phyloP scores from a whole-genome alignment of 768 basidiomycete species.

The Tulasnella sp. region DNA sequence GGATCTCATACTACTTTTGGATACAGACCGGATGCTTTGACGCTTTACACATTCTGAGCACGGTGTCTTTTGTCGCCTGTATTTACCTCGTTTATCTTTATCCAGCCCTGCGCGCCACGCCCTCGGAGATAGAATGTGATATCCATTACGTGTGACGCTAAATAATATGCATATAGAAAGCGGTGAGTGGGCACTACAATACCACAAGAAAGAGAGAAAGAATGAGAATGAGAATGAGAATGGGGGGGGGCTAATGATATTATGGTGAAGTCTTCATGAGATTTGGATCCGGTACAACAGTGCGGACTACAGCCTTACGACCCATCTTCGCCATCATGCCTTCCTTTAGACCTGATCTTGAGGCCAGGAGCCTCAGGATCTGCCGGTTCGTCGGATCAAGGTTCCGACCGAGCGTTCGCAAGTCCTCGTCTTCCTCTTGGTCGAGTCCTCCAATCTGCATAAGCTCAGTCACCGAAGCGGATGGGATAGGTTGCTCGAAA shows the following conservation, averaged over 20 bases:
- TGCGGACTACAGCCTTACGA: not conserved
- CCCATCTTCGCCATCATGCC: not conserved
- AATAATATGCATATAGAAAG: too few species aligned
- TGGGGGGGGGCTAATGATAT: not conserved
- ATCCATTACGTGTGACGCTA: not conserved
- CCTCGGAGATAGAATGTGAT: not conserved
- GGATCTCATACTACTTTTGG: not conserved
- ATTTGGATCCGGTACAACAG: not conserved
- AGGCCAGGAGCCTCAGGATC: conserved; percentile 2
- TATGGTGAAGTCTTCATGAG: not conserved
- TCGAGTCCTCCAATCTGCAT: not conserved
- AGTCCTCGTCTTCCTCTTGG: not conserved
- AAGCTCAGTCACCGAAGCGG: conserved; percentile 9
- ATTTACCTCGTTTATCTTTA: too few species aligned
- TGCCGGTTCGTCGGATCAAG: conserved; percentile 11
- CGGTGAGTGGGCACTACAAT: too few species aligned
- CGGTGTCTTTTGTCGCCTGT: too few species aligned
- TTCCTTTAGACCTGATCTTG: conserved; percentile 13
- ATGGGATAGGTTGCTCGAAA: conserved; percentile 16
- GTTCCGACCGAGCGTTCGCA: not conserved
- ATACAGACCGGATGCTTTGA: conserved; percentile 1
- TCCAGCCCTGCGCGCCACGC: not conserved
- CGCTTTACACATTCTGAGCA: too few species aligned
- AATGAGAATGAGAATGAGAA: not conserved
- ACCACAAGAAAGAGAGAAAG: not conserved